phyloP scores from a whole-genome alignment of 805 yeast species.

The Kregervanrija pseudodelftensis region DNA sequence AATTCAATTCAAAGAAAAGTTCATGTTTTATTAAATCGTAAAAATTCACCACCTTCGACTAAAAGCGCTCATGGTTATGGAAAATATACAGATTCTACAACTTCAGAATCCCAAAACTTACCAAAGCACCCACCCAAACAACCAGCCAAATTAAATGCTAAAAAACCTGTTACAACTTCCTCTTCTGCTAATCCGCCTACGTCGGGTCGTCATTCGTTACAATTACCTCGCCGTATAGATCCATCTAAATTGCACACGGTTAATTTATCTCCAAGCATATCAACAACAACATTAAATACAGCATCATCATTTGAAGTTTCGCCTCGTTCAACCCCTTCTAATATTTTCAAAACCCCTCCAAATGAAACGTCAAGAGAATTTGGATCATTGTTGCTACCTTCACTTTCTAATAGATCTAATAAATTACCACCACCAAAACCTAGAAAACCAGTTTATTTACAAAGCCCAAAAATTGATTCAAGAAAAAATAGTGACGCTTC shows the following conservation, averaged over 20 bases:
- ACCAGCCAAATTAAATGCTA: neutral
- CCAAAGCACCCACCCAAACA: conserved; percentile 1
- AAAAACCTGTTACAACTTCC: too few relatives aligned
- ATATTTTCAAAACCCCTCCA: conserved; percentile 19
- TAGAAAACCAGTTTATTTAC: conserved; percentile 48
- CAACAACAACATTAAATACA: neutral
- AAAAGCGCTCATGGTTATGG: conserved; percentile 83
- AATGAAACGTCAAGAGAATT: conserved; percentile 9
- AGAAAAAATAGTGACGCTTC: conserved; percentile 14
- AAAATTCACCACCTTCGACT: conserved; percentile 36
- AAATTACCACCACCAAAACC: conserved; percentile 49
- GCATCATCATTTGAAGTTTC: neutral
- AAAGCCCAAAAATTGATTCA: conserved; percentile 1
- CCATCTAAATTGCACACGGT: neutral
- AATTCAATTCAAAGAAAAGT: conserved; percentile 49
- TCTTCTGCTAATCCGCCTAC: neutral
- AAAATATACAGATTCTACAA: conserved; percentile 44
- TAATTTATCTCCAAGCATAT: neutral
- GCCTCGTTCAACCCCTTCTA: neutral
- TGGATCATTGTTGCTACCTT: neutral
- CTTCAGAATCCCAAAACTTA: neutral
- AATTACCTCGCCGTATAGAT: neutral
- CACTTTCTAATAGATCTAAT: conserved; percentile 4
- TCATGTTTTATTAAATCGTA: conserved; percentile 38
- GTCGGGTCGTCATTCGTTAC: neutral